phyloP scores from a whole-genome alignment of 257 asterid species.

The Petunia secreta region DNA sequence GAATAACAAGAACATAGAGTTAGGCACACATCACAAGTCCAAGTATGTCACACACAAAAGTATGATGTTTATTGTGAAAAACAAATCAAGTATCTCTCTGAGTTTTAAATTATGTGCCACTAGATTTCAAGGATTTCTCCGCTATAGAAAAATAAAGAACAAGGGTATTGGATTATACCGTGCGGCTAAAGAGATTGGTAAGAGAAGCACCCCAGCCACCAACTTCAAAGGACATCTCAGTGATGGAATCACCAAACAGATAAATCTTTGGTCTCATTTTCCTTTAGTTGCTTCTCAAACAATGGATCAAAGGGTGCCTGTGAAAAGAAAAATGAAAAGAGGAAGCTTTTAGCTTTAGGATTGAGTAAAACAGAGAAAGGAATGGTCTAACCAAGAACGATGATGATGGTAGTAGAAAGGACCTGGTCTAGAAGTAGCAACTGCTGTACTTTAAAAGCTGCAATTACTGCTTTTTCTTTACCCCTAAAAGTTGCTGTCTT shows the following conservation, averaged over 20 bases:
- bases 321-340: background rate
- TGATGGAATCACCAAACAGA: constrained; percentile 94
- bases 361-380: background rate
- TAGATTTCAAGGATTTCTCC: too few species aligned
- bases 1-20: background rate
- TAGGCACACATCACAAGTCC: too few species aligned
- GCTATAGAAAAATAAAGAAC: background rate
- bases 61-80: too few species aligned
- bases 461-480: background rate
- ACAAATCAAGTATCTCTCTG: too few species aligned
- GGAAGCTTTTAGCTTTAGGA: background rate
- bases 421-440: background rate
- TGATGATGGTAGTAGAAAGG: background rate
- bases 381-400: background rate
- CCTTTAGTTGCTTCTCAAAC: background rate
- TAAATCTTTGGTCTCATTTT: constrained; percentile 78
- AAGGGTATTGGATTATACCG: constrained; percentile 37
- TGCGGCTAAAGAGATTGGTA: constrained; percentile 67
- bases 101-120: too few species aligned
- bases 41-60: too few species aligned
- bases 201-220: constrained; percentile 97
- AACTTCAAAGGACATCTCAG: constrained; percentile 62
- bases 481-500: background rate
- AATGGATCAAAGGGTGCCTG: background rate
- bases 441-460: constrained; percentile 8